Conservation (phyloP, 2,329 filamentous ascomycete genomes). For the Ophiocordyceps camponoti-saundersi region DNA sequence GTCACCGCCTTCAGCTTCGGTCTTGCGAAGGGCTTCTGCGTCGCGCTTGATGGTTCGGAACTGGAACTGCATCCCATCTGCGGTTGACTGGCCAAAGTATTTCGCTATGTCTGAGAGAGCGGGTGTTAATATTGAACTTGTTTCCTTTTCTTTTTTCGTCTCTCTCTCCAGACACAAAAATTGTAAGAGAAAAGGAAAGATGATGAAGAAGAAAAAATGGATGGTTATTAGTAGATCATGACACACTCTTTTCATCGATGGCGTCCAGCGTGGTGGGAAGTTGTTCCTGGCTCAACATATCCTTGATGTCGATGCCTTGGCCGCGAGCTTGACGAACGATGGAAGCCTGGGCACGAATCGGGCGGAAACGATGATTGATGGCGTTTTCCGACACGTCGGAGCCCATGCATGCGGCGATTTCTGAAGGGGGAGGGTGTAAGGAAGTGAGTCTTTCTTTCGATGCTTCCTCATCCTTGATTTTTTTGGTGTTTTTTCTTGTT, state of each 20-base stretch:
- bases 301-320: conserved; percentile 22
- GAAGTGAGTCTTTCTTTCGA: too few relatives aligned
- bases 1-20: conserved; percentile 26
- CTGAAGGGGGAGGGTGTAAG: too few relatives aligned
- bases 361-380: conserved; percentile 34
- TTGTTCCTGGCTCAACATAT: conserved; percentile 18
- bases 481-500: background rate
- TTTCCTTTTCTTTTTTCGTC: too few relatives aligned
- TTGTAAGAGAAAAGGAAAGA: background rate
- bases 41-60: conserved; percentile 38
- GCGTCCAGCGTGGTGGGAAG: conserved; percentile 20
- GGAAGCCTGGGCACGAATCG: conserved; percentile 23
- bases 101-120: conserved; percentile 35
- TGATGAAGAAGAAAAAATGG: background rate
- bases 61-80: conserved; percentile 41
- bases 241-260: conserved; percentile 21
- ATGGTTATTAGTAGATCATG: conserved; percentile 6
- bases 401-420: conserved; percentile 28
- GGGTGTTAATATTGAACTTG: too few relatives aligned
- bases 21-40: conserved; percentile 27
- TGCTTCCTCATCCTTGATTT: too few relatives aligned
- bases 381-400: conserved; percentile 29
- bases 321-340: conserved; percentile 19
- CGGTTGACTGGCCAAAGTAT: conserved; percentile 41
- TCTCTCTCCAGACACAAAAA: too few relatives aligned